Evolutionary conservation across 345 rosid genomes (phyloP), one percentile per base, ranked within the genome.

Genomic region (Dipteronia sinensis): DNA sequence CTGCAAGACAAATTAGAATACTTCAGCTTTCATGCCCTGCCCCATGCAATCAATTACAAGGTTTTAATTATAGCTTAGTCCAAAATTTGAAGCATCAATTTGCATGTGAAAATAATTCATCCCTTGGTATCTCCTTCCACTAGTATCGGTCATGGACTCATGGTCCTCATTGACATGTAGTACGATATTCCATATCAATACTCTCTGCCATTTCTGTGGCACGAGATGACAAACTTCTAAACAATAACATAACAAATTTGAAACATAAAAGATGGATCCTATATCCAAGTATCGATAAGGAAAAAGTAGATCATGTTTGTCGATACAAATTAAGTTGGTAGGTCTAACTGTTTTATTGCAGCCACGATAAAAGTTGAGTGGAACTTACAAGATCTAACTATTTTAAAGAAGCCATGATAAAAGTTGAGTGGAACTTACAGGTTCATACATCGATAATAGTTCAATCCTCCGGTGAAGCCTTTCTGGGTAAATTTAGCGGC

Each of bases 391-490:
- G n/a, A n/a, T n/a, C n/a, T n/a, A n/a, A n/a, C n/a, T n/a, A n/a
- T n/a, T n/a, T n/a, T n/a, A n/a, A n/a, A n/a, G n/a, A n/a, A n/a
- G n/a, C n/a, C 1, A 51, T 15, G 56, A 47, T 40, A 46, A 12
- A 59, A 63, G 56, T 27, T 40, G 29, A 13, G 42, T 0, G 27
- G 16, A 6, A 67, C 80, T 0, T 83, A 86, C 86, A 77, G 19
- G 70, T 86, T n/a, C n/a, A n/a, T n/a, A n/a, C 76, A 78, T 59
- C 88, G 82, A 70, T 83, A 86, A 76, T 81, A 86, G 83, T 86
- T 86, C 38, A 86, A 34, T 9, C 70, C 83, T 67, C 88, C 86
- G 19, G 88, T 79, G 72, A 86, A 83, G 63, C 88, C 86, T 13
- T 56, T 83, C 16, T 62, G 70, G 61, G 34, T 62, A 53, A 76